Evolutionary conservation across 306 rosid species (phyloP).

Genomic region (Fragaria ananassa): DNA sequence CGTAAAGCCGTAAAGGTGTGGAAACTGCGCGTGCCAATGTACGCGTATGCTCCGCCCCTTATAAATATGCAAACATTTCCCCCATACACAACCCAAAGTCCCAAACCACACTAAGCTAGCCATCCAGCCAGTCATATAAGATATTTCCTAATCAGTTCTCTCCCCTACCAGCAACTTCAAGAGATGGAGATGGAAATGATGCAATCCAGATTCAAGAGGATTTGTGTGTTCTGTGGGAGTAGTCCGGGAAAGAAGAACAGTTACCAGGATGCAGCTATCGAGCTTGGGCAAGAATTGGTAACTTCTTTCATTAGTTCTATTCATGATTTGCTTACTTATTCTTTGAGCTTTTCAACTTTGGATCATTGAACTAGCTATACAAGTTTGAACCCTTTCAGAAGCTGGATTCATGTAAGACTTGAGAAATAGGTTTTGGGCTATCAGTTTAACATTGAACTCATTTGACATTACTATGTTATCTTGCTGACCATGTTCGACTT

Average conservation of each 20-base stretch:
- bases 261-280: constrained; percentile 89
- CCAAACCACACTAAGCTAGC: constrained; percentile 25
- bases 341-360: neutral
- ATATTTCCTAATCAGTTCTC: constrained; percentile 1
- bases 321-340: neutral
- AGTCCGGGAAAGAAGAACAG: constrained; percentile 81
- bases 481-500: neutral
- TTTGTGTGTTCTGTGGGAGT: constrained; percentile 96
- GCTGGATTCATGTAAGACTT: neutral
- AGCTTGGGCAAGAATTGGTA: constrained; percentile 85
- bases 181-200: constrained; percentile 39
- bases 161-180: neutral
- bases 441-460: neutral
- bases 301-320: neutral
- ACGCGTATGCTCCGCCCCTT: constrained; percentile 25
- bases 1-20: constrained; percentile 34
- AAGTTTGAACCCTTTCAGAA: neutral
- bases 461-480: neutral
- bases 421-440: neutral
- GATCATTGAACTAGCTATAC: neutral
- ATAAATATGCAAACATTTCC: constrained; percentile 39
- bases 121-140: neutral
- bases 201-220: constrained; percentile 75
- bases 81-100: constrained; percentile 17
- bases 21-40: constrained; percentile 29